Conservation (phyloP, 108 stramenopile genomes). For the Nitzschia inconspicua region DNA sequence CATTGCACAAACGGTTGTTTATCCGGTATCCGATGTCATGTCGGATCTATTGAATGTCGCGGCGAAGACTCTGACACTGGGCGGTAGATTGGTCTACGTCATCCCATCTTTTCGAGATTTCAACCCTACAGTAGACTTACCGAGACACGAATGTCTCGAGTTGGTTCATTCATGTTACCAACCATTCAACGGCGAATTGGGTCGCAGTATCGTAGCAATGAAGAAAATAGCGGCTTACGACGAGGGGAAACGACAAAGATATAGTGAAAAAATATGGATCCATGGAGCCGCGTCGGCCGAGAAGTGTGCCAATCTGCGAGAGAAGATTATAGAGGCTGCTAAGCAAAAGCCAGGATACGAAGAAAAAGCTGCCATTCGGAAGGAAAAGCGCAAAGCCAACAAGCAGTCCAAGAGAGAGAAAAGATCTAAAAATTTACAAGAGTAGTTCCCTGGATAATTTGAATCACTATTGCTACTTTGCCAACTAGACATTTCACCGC, state of each 20-base stretch:
- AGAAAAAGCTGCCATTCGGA: slow-evolving; percentile 67
- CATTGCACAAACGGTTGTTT: slow-evolving; percentile 88
- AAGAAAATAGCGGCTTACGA: slow-evolving; percentile 74
- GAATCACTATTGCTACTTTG: no score
- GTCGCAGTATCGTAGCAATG: slow-evolving; percentile 82
- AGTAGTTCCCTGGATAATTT: no score
- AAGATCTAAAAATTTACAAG: no score
- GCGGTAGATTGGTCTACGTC: slow-evolving; percentile 83
- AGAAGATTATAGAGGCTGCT: slow-evolving; percentile 71
- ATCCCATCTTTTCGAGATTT: slow-evolving; percentile 86
- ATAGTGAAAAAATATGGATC: slow-evolving; percentile 55
- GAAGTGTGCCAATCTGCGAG: slow-evolving; percentile 80
- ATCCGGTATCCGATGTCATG: slow-evolving; percentile 90
- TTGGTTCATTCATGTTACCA: slow-evolving; percentile 82
- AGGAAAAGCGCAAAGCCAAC: slow-evolving; percentile 60
- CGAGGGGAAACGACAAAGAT: slow-evolving; percentile 38
- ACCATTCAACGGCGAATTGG: slow-evolving; percentile 69
- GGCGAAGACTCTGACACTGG: slow-evolving; percentile 66
- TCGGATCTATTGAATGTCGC: slow-evolving; percentile 85
- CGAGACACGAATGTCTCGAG: slow-evolving; percentile 75
- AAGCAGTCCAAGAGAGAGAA: slow-evolving; percentile 68
- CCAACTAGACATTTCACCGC: no score
- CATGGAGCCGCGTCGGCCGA: slow-evolving; percentile 77
- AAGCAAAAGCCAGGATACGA: slow-evolving; percentile 74
- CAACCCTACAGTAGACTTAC: slow-evolving; percentile 63